Base-by-base conservation (phyloP, 805 yeast genomes). In the Scheffersomyces lignosus region DNA sequence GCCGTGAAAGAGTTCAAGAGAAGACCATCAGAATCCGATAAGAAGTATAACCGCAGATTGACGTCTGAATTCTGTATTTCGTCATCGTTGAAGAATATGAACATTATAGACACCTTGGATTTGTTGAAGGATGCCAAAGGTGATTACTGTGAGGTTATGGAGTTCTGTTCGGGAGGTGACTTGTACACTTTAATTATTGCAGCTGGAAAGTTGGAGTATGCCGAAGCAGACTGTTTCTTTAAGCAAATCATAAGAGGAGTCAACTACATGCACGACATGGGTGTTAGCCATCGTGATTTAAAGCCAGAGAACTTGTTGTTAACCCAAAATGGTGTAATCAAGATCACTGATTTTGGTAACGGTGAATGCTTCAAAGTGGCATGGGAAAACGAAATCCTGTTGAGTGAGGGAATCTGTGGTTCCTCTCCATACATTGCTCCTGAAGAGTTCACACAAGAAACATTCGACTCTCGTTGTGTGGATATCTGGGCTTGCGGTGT, bases 401-500 rank as follows among this genome's bases (percentile, higher is more conserved):
- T 81, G 24, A 78, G 85, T 52, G 80, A 78, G 33, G 95, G 95
- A 4, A 71, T 87, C 5, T 83, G 89, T 60, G 96, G 96, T 6
- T 83, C 93, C 0, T 78, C 85, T 5, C 96, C 96, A 2, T 88
- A 88, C 58, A 86, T 89, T 52, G 95, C 96, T 0, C 96, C 96
- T 0, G 96, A 88, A 61, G 93, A 84, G 47, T 84, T 80, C 58
- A 69, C 75, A 2, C 63, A 56, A 41, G 65, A 73, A 27, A 80
- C 78, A 51, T 88, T 86, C 60, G 96, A 88, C 61, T 85, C 95
- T 2, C 64, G 96, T 38, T 74, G 84, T 24, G 84, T 85, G 5
- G 96, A 88, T 63, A 79, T 87, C 25, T 88, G 96, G 96, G 81
- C 96, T 0, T 87, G 95, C 66, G 96, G 96, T 33, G 91, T 88